A percentile compares a stretch with the other conserved stretches of the same genome.
These are phyloP conservation scores for Eucalyptus curtisii DNA, from an alignment of 345 rosid species.

Conservation along the genomic window DNA sequence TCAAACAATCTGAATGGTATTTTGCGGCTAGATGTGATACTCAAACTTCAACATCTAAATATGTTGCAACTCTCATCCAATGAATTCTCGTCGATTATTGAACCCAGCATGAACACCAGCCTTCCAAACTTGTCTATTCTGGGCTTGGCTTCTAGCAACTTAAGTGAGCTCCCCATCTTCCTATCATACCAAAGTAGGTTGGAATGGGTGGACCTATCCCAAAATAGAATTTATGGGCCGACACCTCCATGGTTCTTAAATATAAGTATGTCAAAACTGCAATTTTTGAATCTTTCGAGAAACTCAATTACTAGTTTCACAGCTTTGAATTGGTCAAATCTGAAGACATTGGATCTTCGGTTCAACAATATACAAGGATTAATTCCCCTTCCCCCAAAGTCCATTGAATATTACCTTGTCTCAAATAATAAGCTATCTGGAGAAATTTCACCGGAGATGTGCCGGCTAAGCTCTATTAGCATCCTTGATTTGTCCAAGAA, in stretches of 20 bases:
- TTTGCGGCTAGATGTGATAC: background rate
- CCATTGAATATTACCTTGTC: background rate
- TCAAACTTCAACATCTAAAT: background rate
- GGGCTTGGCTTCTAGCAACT: slow-evolving; percentile 4
- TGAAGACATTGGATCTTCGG: background rate
- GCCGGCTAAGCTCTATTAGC: background rate
- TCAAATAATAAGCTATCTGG: background rate
- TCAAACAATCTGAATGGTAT: background rate
- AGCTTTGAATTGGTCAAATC: background rate
- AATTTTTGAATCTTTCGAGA: too few species aligned
- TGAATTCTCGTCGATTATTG: background rate
- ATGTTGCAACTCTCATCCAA: background rate
- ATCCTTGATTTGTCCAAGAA: background rate
- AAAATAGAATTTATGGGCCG: background rate
- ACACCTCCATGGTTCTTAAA: slow-evolving; percentile 4
- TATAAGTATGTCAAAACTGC: too few species aligned
- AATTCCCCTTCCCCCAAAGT: background rate
- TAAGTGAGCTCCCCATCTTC: slow-evolving; percentile 6
- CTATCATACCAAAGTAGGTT: background rate
- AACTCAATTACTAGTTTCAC: too few species aligned
- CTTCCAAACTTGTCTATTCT: background rate
- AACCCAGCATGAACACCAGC: background rate
- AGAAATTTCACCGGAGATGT: background rate
- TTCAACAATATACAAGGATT: background rate
- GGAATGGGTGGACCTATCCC: background rate